These are phyloP conservation scores for Zopfia rhizophila DNA, from an alignment of 2,329 filamentous ascomycete genomes.

Conservation along the genomic window DNA sequence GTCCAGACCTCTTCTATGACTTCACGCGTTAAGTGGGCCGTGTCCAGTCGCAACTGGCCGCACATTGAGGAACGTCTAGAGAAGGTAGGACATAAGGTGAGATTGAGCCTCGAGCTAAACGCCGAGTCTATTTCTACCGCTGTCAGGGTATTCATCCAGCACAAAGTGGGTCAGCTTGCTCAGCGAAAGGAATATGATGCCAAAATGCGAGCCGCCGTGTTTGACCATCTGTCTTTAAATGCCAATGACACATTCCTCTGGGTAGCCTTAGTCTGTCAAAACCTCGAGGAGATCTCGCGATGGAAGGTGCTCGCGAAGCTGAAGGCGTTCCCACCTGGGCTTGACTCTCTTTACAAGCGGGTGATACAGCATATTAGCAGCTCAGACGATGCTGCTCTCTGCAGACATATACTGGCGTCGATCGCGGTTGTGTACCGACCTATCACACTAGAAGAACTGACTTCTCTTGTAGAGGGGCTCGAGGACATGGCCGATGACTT, in stretches of 20 bases:
- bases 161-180: conserved; percentile 44
- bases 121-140: conserved; percentile 40
- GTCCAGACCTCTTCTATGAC: no score
- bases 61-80: conserved; percentile 48
- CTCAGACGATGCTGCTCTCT: no score
- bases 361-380: conserved; percentile 56
- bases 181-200: conserved; percentile 25
- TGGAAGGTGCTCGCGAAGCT: conserved; percentile 26
- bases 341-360: conserved; percentile 49
- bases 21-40: conserved; percentile 21
- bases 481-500: no score
- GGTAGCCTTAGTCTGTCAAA: conserved; percentile 54
- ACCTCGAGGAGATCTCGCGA: conserved; percentile 30
- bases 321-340: conserved; percentile 44
- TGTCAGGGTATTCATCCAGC: conserved; percentile 49
- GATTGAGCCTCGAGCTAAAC: conserved; percentile 48
- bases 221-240: conserved; percentile 37
- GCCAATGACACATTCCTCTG: conserved; percentile 56
- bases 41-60: conserved; percentile 55
- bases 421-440: no score
- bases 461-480: no score
- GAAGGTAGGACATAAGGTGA: conserved; percentile 22
- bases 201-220: conserved; percentile 24
- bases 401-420: no score
- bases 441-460: no score